Evolutionary conservation across 2,329 filamentous ascomycete genomes (phyloP).

Genomic region (Penicillium paneum): DNA sequence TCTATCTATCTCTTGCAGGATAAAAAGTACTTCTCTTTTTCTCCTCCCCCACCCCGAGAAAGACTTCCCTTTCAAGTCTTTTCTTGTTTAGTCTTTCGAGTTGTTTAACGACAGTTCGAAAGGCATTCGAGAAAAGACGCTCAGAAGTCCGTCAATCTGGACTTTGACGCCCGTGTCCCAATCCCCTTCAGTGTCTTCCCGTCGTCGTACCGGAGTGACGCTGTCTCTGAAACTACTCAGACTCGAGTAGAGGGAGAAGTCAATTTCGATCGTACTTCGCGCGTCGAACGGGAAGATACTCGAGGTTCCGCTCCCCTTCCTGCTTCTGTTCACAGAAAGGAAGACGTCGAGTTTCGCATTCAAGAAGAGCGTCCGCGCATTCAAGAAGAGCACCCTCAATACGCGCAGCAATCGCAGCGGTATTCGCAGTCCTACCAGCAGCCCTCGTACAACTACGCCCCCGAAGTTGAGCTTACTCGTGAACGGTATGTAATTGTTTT

Average conservation of each 20-base stretch:
- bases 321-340: slow-evolving; percentile 63
- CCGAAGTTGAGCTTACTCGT: slow-evolving; percentile 51
- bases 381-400: slow-evolving; percentile 8
- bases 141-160: slow-evolving; percentile 89
- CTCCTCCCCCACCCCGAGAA: slow-evolving; percentile 28
- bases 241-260: slow-evolving; percentile 88
- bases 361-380: slow-evolving; percentile 42
- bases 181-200: slow-evolving; percentile 99
- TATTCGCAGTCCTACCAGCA: background rate
- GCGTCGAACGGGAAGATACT: slow-evolving; percentile 98
- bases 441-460: slow-evolving; percentile 14
- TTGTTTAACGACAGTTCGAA: slow-evolving; percentile 47
- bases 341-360: slow-evolving; percentile 84
- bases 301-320: slow-evolving; percentile 65
- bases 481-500: slow-evolving; percentile 46
- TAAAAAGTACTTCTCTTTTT: slow-evolving; percentile 11
- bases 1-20: slow-evolving; percentile 6
- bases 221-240: slow-evolving; percentile 63
- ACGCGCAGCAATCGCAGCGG: slow-evolving; percentile 9
- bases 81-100: slow-evolving; percentile 50
- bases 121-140: slow-evolving; percentile 66
- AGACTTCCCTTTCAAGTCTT: slow-evolving; percentile 44
- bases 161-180: slow-evolving; percentile 99
- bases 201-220: slow-evolving; percentile 86
- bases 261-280: slow-evolving; percentile 68